phyloP scores from a whole-genome alignment of 228 moss, liverwort and hornwort genomes.

The Sphagnum fallax region DNA sequence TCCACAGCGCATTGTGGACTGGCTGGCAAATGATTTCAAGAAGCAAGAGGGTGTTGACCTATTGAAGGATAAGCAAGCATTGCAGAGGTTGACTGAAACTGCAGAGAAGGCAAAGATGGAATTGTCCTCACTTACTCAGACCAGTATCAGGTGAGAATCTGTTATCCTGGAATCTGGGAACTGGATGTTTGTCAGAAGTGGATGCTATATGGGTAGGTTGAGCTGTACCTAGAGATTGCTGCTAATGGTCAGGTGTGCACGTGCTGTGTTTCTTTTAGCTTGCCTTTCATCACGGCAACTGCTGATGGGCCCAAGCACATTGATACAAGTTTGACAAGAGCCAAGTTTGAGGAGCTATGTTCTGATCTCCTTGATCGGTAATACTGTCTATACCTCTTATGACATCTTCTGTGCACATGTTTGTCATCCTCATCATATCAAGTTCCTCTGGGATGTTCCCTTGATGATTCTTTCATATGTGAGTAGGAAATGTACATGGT shows the following conservation, averaged over 20 bases:
- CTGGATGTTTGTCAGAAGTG: background rate
- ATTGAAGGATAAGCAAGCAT: conserved; percentile 66
- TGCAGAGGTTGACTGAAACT: conserved; percentile 63
- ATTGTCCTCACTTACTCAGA: conserved; percentile 51
- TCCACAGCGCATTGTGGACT: conserved; percentile 62
- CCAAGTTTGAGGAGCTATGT: conserved; percentile 72
- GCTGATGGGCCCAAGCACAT: conserved; percentile 79
- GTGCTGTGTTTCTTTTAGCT: conserved; percentile 20
- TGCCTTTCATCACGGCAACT: conserved; percentile 74
- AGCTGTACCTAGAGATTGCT: background rate
- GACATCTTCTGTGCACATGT: background rate
- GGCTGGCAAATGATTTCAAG: conserved; percentile 56
- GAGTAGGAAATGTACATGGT: background rate
- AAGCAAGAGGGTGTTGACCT: conserved; percentile 64
- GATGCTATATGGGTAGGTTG: background rate
- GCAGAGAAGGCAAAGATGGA: conserved; percentile 80
- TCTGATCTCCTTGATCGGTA: conserved; percentile 60
- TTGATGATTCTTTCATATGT: background rate
- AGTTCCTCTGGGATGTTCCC: background rate
- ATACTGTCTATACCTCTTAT: background rate
- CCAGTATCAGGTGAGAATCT: conserved; percentile 47
- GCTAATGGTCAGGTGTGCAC: conserved; percentile 21
- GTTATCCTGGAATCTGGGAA: no score
- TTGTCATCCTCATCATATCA: background rate
- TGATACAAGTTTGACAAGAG: conserved; percentile 59